Evolutionary conservation across 176 grass and related monocot species (phyloP).

Genomic region (Lolium perenne): DNA sequence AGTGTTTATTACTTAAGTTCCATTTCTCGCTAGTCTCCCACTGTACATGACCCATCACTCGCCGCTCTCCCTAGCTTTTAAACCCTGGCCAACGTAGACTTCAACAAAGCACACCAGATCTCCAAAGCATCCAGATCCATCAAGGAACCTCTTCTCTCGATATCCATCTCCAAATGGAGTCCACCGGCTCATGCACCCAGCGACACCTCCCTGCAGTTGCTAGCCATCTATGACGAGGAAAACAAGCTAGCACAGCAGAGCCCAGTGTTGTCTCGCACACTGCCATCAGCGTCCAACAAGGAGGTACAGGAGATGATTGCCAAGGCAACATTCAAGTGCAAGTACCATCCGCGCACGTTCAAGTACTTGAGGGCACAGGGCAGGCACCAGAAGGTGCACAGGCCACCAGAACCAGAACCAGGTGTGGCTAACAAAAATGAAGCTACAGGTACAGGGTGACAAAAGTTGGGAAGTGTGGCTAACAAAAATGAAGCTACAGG

Average conservation of each 20-base stretch:
- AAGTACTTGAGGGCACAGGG: not conserved
- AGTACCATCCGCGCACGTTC: not conserved
- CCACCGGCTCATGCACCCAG: not conserved
- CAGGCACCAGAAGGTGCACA: not conserved
- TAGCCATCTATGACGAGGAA: not conserved
- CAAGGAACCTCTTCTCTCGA: not conserved
- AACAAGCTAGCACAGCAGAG: not conserved
- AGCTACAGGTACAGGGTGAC: not conserved
- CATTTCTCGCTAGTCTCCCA: not conserved
- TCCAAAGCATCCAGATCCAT: not conserved
- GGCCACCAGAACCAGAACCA: not conserved
- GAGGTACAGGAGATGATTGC: not conserved
- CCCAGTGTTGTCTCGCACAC: not conserved
- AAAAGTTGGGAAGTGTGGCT: not conserved
- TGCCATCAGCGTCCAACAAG: not conserved
- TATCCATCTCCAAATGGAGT: not conserved
- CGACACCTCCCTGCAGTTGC: not conserved
- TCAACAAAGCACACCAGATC: not conserved
- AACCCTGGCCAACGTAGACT: not conserved
- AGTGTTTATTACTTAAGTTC: not conserved
- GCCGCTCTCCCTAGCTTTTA: not conserved
- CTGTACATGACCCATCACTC: not conserved
- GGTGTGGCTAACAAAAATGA: not conserved
- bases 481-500: slow-evolving; percentile 1
- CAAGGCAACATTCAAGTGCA: not conserved